A percentile compares a stretch with the other conserved stretches of the same genome.
These are phyloP conservation scores for Cicer pinnatifidum DNA, from an alignment of 306 rosid genomes.

Conservation along the genomic window DNA sequence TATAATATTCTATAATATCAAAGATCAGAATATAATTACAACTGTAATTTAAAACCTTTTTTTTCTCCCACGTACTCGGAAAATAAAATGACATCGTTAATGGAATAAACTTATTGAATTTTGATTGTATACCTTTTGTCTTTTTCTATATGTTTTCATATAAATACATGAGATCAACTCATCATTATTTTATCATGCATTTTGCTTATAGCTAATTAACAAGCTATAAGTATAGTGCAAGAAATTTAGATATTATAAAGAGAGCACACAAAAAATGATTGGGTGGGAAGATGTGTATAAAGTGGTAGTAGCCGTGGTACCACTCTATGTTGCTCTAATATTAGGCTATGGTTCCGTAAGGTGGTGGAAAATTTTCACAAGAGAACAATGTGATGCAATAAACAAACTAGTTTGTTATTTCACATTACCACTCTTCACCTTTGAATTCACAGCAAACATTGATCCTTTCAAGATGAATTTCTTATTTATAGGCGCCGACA, in stretches of 20 bases:
- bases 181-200: conserved; percentile 29
- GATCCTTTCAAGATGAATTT: conserved; percentile 84
- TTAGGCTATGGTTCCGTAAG: conserved; percentile 84
- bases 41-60: not conserved
- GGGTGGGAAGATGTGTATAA: conserved; percentile 86
- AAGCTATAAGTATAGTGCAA: conserved; percentile 3
- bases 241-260: conserved; percentile 11
- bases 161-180: conserved; percentile 31
- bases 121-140: conserved; percentile 31
- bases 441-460: conserved; percentile 74
- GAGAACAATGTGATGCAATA: conserved; percentile 83
- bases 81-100: not conserved
- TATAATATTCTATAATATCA: no score
- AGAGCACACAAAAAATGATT: conserved; percentile 54
- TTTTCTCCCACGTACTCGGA: no score
- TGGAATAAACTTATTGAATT: not conserved
- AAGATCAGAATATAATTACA: no score
- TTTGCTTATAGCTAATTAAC: conserved; percentile 1
- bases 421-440: conserved; percentile 86
- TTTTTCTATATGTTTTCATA: conserved; percentile 22
- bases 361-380: conserved; percentile 86
- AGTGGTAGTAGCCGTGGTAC: conserved; percentile 77
- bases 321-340: conserved; percentile 76
- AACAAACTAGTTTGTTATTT: conserved; percentile 84
- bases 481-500: conserved; percentile 68